Evolutionary conservation across 1,284 basidiomycete species (phyloP).

Genomic region (Entoloma clypeatum): DNA sequence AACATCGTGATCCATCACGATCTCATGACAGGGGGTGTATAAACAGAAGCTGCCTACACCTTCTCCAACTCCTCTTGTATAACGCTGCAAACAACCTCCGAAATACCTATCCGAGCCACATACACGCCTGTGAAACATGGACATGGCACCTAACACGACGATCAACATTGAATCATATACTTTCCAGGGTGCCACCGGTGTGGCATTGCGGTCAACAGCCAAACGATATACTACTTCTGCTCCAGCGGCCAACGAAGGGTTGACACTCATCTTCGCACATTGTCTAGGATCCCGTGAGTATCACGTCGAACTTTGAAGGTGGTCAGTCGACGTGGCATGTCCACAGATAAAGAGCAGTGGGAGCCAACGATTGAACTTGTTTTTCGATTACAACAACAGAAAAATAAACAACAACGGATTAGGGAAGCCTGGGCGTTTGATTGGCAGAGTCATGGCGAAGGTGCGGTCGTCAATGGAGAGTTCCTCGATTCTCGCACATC

Average conservation of each 20-base stretch:
- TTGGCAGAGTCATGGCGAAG: conserved; percentile 50
- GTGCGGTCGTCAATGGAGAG: conserved; percentile 41
- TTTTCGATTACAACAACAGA: conserved; percentile 29
- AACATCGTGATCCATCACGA: no score
- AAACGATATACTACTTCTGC: conserved; percentile 22
- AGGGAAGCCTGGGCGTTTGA: conserved; percentile 53
- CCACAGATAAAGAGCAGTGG: conserved; percentile 53
- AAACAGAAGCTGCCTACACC: no score
- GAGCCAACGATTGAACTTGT: conserved; percentile 40
- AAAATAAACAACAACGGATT: conserved; percentile 27
- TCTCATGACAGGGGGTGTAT: no score
- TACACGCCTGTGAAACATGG: no score
- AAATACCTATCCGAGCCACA: no score
- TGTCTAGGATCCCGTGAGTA: conserved; percentile 33
- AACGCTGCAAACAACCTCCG: no score
- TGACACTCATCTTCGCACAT: conserved; percentile 29
- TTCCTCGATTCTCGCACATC: conserved; percentile 31
- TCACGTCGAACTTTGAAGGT: neutral
- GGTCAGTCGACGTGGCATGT: neutral
- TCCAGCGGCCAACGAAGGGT: conserved; percentile 15
- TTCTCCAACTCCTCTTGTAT: no score
- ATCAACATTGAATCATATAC: conserved; percentile 12
- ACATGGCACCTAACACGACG: neutral
- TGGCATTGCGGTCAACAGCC: conserved; percentile 22
- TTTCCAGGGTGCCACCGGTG: conserved; percentile 9